Evolutionary conservation across 768 basidiomycete genomes (phyloP).

Genomic region (Leccinum subgranulosum): DNA sequence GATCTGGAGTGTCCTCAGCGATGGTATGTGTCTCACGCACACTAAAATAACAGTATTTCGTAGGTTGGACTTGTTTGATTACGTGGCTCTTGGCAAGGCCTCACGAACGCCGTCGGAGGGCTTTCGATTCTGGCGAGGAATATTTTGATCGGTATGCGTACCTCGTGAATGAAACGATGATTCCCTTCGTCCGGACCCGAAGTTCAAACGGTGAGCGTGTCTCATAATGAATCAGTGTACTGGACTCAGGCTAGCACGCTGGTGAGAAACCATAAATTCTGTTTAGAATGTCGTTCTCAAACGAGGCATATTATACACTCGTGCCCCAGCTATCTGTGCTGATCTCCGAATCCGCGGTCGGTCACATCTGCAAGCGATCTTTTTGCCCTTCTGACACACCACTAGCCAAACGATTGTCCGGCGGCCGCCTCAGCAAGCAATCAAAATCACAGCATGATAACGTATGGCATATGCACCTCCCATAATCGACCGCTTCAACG

Average conservation of each 20-base stretch:
- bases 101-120: conserved; percentile 29
- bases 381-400: not conserved
- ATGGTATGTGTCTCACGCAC: too few species aligned
- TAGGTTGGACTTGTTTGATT: too few species aligned
- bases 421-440: conserved; percentile 28
- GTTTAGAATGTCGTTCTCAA: not conserved
- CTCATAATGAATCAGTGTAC: conserved; percentile 52
- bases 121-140: conserved; percentile 47
- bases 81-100: too few species aligned
- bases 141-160: too few species aligned
- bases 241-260: conserved; percentile 42
- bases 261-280: conserved; percentile 36
- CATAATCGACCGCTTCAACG: conserved; percentile 56
- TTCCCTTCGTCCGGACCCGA: conserved; percentile 47
- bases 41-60: too few species aligned
- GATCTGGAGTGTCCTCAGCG: too few species aligned
- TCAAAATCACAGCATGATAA: conserved; percentile 40
- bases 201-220: conserved; percentile 48
- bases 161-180: too few species aligned
- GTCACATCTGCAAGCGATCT: conserved; percentile 30
- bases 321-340: conserved; percentile 51
- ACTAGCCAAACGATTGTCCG: conserved; percentile 48
- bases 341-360: conserved; percentile 47
- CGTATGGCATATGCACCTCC: conserved; percentile 49
- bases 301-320: conserved; percentile 27